Conservation (phyloP, 2,329 filamentous ascomycete genomes). For the Colletotrichum agaves region DNA sequence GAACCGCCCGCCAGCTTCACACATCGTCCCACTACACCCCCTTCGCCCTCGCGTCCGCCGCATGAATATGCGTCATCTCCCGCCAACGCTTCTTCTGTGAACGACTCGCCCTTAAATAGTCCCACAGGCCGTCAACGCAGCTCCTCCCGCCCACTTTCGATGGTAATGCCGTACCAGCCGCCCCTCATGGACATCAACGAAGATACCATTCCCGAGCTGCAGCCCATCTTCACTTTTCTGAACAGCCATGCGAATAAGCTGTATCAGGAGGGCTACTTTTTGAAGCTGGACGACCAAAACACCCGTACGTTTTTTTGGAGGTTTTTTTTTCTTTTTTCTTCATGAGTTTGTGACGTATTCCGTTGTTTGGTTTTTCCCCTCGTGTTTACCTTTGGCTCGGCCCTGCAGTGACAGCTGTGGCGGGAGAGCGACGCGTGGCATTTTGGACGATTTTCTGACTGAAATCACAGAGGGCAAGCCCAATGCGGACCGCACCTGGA, state of each 20-base stretch:
- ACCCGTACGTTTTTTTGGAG: conserved; percentile 73
- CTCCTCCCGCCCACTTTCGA: conserved; percentile 80
- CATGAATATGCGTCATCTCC: conserved; percentile 55
- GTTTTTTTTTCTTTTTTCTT: conserved; percentile 13
- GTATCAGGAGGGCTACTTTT: conserved; percentile 97
- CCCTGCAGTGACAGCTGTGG: not conserved
- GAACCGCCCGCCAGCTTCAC: conserved; percentile 30
- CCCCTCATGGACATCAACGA: conserved; percentile 85
- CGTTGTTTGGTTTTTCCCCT: not conserved
- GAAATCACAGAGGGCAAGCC: conserved; percentile 78
- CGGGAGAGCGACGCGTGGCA: not conserved
- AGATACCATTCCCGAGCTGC: conserved; percentile 91
- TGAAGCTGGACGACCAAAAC: conserved; percentile 96
- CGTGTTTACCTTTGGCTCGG: not conserved
- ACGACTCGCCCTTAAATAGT: conserved; percentile 55
- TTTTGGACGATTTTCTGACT: conserved; percentile 16
- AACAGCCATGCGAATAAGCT: conserved; percentile 97
- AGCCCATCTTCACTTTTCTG: conserved; percentile 92
- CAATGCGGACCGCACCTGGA: conserved; percentile 88
- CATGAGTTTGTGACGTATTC: not conserved
- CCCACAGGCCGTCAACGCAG: conserved; percentile 58
- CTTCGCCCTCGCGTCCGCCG: conserved; percentile 39
- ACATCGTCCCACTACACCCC: conserved; percentile 52
- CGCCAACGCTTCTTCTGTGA: conserved; percentile 54
- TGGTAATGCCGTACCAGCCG: conserved; percentile 87